These are phyloP conservation scores for Achaetomiella virescens DNA, from an alignment of 495 filamentous ascomycete species.

Conservation along the genomic window DNA sequence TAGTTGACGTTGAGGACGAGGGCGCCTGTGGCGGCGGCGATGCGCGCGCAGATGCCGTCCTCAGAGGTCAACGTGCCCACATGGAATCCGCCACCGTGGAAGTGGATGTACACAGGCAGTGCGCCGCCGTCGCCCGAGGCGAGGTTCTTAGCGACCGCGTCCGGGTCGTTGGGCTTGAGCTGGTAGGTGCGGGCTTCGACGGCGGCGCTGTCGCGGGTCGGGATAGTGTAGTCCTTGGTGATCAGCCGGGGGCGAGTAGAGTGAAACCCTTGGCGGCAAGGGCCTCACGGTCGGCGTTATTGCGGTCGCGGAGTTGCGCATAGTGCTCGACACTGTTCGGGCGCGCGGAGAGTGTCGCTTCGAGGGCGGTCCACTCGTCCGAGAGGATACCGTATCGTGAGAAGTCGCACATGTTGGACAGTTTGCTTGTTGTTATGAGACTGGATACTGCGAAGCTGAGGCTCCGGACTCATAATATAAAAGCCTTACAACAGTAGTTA, in stretches of 20 bases:
- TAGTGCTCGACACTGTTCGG: background rate
- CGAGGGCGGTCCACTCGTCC: background rate
- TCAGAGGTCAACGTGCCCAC: slow-evolving; percentile 42
- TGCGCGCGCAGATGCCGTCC: slow-evolving; percentile 40
- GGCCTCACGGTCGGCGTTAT: background rate
- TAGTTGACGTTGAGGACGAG: slow-evolving; percentile 44
- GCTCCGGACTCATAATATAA: no score
- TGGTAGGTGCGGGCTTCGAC: slow-evolving; percentile 43
- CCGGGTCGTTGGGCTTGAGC: slow-evolving; percentile 14
- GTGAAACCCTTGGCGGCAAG: background rate
- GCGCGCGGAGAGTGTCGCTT: background rate
- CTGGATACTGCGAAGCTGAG: no score
- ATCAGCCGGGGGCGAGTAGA: background rate
- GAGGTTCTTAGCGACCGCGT: background rate
- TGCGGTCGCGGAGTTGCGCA: background rate
- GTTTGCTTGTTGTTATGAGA: no score
- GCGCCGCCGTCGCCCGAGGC: background rate
- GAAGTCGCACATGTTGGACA: background rate
- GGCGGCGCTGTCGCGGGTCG: slow-evolving; percentile 35
- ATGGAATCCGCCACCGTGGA: slow-evolving; percentile 49
- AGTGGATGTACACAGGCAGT: slow-evolving; percentile 44
- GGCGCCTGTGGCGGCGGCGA: slow-evolving; percentile 24
- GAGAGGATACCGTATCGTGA: background rate
- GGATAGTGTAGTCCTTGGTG: slow-evolving; percentile 23
- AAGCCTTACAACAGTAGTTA: no score